These are phyloP conservation scores for Aureobasidium mangrovei DNA, from an alignment of 2,329 filamentous ascomycete species.

Conservation along the genomic window DNA sequence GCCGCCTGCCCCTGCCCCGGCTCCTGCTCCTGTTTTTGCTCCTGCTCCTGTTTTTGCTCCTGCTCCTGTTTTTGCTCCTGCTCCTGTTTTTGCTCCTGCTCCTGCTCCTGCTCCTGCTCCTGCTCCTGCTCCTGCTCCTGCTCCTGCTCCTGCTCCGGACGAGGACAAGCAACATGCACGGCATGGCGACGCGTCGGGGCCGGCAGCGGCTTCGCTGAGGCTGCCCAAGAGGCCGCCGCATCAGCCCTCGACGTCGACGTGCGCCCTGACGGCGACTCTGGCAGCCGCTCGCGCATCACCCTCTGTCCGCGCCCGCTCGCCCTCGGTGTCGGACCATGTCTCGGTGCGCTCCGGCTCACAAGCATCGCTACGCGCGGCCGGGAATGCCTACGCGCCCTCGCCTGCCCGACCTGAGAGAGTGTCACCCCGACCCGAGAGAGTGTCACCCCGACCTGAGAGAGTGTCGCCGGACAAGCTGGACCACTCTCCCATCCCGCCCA, in stretches of 20 bases:
- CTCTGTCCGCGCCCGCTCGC: not conserved
- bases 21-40: too few species aligned
- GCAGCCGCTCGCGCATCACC: constrained; percentile 21
- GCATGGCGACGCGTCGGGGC: not conserved
- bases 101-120: not conserved
- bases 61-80: too few species aligned
- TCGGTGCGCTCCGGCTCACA: not conserved
- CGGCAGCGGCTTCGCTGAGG: constrained; percentile 4
- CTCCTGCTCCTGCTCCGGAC: too few species aligned
- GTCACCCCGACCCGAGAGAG: too few species aligned
- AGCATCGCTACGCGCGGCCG: not conserved
- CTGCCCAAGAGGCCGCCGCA: not conserved
- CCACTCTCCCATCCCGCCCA: constrained; percentile 51
- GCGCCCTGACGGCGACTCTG: constrained; percentile 23
- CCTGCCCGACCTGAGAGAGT: not conserved
- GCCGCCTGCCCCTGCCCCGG: not conserved
- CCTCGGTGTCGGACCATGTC: not conserved
- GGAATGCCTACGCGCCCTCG: not conserved
- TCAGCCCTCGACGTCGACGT: constrained; percentile 18
- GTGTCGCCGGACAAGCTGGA: constrained; percentile 31
- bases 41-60: too few species aligned
- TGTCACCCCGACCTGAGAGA: not conserved
- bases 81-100: too few species aligned
- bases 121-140: too few species aligned
- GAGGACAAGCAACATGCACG: too few species aligned